phyloP scores from a whole-genome alignment of 192 early-diverging fungal species.

The Umbelopsis sp. region DNA sequence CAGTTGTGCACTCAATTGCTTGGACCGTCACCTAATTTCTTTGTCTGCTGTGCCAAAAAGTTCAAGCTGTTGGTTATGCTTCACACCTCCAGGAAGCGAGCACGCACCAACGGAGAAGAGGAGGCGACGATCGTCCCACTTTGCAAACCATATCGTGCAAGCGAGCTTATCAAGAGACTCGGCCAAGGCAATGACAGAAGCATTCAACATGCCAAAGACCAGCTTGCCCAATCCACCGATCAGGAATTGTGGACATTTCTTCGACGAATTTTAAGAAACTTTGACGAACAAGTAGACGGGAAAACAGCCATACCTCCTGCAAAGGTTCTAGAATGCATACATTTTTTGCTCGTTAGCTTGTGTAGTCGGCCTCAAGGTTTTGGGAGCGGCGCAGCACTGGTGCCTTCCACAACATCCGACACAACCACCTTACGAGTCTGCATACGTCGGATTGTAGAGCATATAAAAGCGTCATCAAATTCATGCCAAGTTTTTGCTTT shows the following conservation, averaged over 20 bases:
- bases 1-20: too few relatives aligned
- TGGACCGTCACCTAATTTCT: too few relatives aligned
- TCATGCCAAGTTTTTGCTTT: background rate
- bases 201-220: background rate
- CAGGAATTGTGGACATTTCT: constrained; percentile 7
- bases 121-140: background rate
- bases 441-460: background rate
- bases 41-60: background rate
- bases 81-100: constrained; percentile 12
- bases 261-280: constrained; percentile 5
- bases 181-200: background rate
- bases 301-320: background rate
- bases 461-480: background rate
- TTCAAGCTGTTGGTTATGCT: background rate
- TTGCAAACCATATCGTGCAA: constrained; percentile 5
- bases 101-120: background rate
- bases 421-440: background rate
- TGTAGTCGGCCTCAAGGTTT: background rate
- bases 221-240: background rate
- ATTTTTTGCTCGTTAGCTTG: background rate
- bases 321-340: background rate
- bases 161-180: background rate
- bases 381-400: background rate
- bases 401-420: background rate
- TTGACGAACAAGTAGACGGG: background rate